Evolutionary conservation across 345 rosid species (phyloP).

Genomic region (Hibiscus trionum): DNA sequence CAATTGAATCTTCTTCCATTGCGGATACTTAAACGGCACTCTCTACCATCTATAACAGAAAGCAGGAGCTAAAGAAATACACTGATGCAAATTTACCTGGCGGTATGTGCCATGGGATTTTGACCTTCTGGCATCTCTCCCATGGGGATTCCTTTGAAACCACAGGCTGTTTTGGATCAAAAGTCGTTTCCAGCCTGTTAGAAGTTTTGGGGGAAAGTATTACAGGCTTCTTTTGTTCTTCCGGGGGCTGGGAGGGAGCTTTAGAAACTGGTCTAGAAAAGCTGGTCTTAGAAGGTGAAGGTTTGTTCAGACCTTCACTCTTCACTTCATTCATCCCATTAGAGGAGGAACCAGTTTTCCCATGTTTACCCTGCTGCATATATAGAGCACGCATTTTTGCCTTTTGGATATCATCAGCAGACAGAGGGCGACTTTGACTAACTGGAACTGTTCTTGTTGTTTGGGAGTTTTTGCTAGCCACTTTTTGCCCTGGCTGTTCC

Average conservation of each 20-base stretch:
- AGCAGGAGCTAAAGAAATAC: constrained; percentile 10
- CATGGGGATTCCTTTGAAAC: constrained; percentile 35
- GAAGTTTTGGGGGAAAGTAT: constrained; percentile 15
- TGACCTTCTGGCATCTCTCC: constrained; percentile 42
- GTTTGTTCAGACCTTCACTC: constrained; percentile 31
- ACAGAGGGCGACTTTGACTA: constrained; percentile 83
- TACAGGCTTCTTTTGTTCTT: constrained; percentile 32
- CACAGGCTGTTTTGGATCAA: constrained; percentile 27
- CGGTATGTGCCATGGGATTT: constrained; percentile 66
- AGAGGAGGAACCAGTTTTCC: constrained; percentile 43
- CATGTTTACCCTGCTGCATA: constrained; percentile 67
- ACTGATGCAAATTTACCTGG: constrained; percentile 59
- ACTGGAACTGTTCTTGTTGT: constrained; percentile 28
- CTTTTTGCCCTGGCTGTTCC: constrained; percentile 91
- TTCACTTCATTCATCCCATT: constrained; percentile 37
- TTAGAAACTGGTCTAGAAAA: constrained; percentile 25
- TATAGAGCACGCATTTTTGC: constrained; percentile 83
- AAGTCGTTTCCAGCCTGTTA: constrained; percentile 17
- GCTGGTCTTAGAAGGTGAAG: constrained; percentile 25
- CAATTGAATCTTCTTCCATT: constrained; percentile 9
- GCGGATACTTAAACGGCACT: neutral
- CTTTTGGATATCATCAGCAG: constrained; percentile 97
- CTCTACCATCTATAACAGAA: constrained; percentile 9
- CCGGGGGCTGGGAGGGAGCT: constrained; percentile 28
- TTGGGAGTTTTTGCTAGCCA: constrained; percentile 65